A percentile compares a stretch with the other conserved stretches of the same genome.
These are phyloP conservation scores for Sergeia podlipaevii DNA, from an alignment of 208 protist species.

Conservation along the genomic window DNA sequence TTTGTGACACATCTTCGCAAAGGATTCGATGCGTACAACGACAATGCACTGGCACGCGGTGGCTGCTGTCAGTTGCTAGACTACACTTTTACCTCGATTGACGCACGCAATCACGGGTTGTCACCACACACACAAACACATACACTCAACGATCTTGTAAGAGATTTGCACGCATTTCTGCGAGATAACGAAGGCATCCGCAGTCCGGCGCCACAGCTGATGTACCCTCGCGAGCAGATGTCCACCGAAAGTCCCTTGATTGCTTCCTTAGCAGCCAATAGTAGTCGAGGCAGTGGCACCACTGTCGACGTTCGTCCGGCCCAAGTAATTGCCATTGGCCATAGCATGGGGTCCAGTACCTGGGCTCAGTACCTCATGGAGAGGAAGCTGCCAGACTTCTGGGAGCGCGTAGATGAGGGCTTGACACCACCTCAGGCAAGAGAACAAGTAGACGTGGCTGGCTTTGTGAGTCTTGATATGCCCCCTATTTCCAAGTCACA, in stretches of 20 bases:
- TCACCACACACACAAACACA: conserved; percentile 48
- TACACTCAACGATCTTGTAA: conserved; percentile 19
- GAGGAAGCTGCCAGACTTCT: not conserved
- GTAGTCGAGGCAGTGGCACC: no score
- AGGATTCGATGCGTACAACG: conserved; percentile 16
- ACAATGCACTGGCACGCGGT: conserved; percentile 3
- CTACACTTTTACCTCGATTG: conserved; percentile 16
- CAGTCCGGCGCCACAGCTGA: no score
- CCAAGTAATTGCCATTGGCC: conserved; percentile 42
- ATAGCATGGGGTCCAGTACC: conserved; percentile 60
- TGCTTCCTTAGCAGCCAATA: no score
- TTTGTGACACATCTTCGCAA: conserved; percentile 26
- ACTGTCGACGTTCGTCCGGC: not conserved
- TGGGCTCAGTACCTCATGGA: conserved; percentile 51
- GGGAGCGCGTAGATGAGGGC: not conserved
- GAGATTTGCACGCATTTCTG: conserved; percentile 37
- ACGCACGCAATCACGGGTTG: conserved; percentile 57
- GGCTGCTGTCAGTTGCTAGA: not conserved
- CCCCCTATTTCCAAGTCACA: conserved; percentile 29
- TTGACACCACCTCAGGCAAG: no score
- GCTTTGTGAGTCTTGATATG: conserved; percentile 54
- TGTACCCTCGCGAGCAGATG: not conserved
- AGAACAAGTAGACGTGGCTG: conserved; percentile 5
- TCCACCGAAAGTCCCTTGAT: not conserved
- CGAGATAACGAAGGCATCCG: no score